Conservation (phyloP, 805 yeast species). For the Wickerhamiella galacta region DNA sequence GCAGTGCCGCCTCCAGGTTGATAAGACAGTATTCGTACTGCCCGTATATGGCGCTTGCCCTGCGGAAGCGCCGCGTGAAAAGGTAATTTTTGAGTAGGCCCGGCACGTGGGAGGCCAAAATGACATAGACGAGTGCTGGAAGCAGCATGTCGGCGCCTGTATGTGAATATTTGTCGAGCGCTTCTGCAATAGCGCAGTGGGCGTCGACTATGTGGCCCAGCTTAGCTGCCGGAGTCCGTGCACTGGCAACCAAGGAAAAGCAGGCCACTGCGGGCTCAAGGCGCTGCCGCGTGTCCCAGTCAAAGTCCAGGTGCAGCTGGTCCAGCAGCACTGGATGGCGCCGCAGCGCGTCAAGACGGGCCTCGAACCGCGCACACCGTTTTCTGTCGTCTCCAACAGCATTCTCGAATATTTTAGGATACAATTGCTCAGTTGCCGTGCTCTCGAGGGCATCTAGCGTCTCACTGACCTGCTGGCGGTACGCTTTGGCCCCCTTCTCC, state of each 20-base stretch:
- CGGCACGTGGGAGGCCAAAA: constrained; percentile 19
- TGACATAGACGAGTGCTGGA: constrained; percentile 24
- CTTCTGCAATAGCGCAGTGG: constrained; percentile 23
- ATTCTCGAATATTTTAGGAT: constrained; percentile 21
- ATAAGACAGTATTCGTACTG: constrained; percentile 27
- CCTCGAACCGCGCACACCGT: constrained; percentile 13
- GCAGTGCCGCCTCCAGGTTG: constrained; percentile 28
- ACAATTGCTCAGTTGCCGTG: constrained; percentile 22
- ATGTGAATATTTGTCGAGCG: constrained; percentile 10
- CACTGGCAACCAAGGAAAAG: constrained; percentile 13
- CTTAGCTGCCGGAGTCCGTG: constrained; percentile 22
- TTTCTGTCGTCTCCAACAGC: constrained; percentile 8
- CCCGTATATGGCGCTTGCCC: constrained; percentile 20
- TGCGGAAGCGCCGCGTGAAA: constrained; percentile 26
- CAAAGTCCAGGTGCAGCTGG: constrained; percentile 18
- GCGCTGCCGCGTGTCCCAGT: constrained; percentile 4
- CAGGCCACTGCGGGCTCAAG: constrained; percentile 9
- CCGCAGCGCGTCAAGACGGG: constrained; percentile 18
- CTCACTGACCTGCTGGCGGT: constrained; percentile 14
- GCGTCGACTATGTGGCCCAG: constrained; percentile 21
- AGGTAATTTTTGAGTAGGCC: constrained; percentile 23
- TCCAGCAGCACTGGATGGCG: constrained; percentile 16
- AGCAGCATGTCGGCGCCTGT: constrained; percentile 25
- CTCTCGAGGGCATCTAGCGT: constrained; percentile 23
- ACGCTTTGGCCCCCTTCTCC: constrained; percentile 7